Evolutionary conservation across 1,284 basidiomycete genomes (phyloP), one percentile per base, ranked within the genome.

Genomic region (Rhodotorula sp.): DNA sequence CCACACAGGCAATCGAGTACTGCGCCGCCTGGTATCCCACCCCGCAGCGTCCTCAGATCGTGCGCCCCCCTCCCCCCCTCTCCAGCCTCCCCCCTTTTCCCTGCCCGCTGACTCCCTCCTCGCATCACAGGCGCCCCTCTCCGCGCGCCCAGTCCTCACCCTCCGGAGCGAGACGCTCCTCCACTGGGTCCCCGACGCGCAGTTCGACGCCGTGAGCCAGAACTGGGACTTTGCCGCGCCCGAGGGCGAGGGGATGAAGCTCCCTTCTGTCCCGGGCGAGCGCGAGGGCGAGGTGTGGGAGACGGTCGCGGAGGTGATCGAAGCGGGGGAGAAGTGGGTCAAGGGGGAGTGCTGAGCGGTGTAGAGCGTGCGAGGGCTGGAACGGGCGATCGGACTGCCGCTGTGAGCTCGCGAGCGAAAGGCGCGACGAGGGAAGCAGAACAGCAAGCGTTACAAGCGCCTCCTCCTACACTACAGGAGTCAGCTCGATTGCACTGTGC

Each of bases 401-500:
- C n/a, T n/a, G n/a, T n/a, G n/a, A n/a, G n/a, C 25, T 27, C 56
- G 27, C 6, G 37, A 34, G 25, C 39, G 57, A 34, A n/a, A 21
- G 48, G n/a, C n/a, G n/a, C n/a, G 44, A 37, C 3, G 19, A 6
- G 21, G 13, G 13, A 37, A n/a, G 32, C 36, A 29, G 27, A 37
- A 39, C 21, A 27, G 27, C 34, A 36, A 56, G 12, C 10, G 25
- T 44, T 46, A 32, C 32, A 67, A 9, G 61, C 51, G 12, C 17
- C 44, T 9, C 21, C 22, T 22, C 17, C 21, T 54, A 62, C 15
- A 29, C 51, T 29, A 32, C 61, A 25, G 65, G 48, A 22, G 60
- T 60, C 32, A 71, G 59, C 46, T 71, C 69, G 51, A 71, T 64
- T 21, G 69, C 69, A 46, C 69, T 71, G 61, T 17, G 7, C n/a